Evolutionary conservation across 441 rosid genomes (phyloP).

Genomic region (Geranium incanum): DNA sequence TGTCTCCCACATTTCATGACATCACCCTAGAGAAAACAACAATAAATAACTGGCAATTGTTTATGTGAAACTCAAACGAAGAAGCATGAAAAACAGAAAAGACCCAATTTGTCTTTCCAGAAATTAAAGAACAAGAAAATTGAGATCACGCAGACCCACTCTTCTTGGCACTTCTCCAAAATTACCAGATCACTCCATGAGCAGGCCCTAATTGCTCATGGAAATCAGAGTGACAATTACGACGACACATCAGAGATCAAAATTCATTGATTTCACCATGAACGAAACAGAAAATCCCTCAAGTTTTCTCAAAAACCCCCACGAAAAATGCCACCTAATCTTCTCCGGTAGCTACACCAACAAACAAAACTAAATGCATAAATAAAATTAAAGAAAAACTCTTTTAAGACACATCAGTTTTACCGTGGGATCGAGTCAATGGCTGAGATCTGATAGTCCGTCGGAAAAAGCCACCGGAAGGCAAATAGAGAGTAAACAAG

Average conservation of each 20-base stretch:
- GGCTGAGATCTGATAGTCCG: constrained; percentile 46
- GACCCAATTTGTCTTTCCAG: neutral
- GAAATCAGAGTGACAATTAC: constrained; percentile 2
- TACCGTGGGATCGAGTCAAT: constrained; percentile 46
- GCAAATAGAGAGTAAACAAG: constrained; percentile 19
- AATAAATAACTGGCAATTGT: neutral
- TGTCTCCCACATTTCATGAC: constrained; percentile 16
- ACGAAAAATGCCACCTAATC: constrained; percentile 35
- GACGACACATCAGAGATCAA: neutral
- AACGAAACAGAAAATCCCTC: constrained; percentile 27
- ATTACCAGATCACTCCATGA: constrained; percentile 7
- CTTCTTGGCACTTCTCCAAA: neutral
- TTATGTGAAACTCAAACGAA: too few species aligned
- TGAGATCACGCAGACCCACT: neutral
- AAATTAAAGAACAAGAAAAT: neutral
- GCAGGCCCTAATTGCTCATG: neutral
- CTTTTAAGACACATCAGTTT: constrained; percentile 8
- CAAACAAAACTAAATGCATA: neutral
- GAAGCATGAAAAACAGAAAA: neutral
- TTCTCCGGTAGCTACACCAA: constrained; percentile 30
- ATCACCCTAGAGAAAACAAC: constrained; percentile 7
- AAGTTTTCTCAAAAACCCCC: constrained; percentile 31
- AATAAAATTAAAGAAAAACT: neutral
- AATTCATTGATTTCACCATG: too few species aligned
- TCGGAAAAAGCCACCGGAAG: constrained; percentile 17